Conservation (phyloP, 176 grass and related monocot species). For the Chloris gayana region DNA sequence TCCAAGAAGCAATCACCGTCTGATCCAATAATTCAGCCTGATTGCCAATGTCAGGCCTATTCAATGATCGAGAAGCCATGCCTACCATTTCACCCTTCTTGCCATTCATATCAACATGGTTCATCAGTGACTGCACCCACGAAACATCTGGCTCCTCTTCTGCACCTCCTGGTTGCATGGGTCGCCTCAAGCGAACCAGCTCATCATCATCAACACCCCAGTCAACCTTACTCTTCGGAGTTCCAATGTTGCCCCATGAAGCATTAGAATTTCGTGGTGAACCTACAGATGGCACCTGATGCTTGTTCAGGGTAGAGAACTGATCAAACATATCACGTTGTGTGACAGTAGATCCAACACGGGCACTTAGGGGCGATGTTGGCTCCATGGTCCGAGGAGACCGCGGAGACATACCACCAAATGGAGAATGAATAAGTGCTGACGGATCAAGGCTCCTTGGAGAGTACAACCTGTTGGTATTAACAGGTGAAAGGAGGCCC, state of each 20-base stretch:
- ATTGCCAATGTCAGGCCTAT: constrained; percentile 30
- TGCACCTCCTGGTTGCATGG: constrained; percentile 20
- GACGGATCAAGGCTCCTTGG: constrained; percentile 60
- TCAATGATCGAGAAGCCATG: constrained; percentile 27
- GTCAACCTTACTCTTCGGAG: constrained; percentile 59
- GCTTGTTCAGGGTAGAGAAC: constrained; percentile 42
- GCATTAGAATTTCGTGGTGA: constrained; percentile 49
- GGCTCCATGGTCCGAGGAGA: constrained; percentile 76
- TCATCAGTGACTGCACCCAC: constrained; percentile 77
- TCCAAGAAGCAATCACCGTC: constrained; percentile 63
- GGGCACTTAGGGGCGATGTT: constrained; percentile 57
- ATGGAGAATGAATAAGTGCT: constrained; percentile 45
- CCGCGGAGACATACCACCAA: constrained; percentile 61
- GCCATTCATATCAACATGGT: constrained; percentile 40
- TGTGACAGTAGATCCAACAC: constrained; percentile 40
- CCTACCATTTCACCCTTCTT: constrained; percentile 29
- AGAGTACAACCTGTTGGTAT: constrained; percentile 73
- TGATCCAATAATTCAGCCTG: constrained; percentile 62
- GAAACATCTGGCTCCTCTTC: constrained; percentile 74
- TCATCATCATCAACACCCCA: constrained; percentile 71
- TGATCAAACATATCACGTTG: constrained; percentile 64
- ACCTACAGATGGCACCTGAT: constrained; percentile 44
- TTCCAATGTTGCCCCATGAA: constrained; percentile 63
- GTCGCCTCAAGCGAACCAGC: constrained; percentile 41
- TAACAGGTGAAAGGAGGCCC: constrained; percentile 68